phyloP scores from a whole-genome alignment of 805 yeast genomes.

The Nakazawaea anatomiae region DNA sequence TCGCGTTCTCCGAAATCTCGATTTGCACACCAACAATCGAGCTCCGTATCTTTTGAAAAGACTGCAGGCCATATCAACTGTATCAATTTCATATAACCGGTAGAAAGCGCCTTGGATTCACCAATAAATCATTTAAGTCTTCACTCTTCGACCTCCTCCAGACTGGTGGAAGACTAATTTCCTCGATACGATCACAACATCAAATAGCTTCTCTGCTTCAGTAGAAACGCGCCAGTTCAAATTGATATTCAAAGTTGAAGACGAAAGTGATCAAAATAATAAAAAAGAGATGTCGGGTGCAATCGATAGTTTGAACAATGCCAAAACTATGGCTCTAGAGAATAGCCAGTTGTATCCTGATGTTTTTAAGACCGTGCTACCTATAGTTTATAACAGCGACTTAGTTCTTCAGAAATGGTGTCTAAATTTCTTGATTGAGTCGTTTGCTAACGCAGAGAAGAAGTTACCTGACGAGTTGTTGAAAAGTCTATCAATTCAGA shows the following conservation, averaged over 20 bases:
- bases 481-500: constrained; percentile 22
- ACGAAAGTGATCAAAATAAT: background rate
- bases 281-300: constrained; percentile 2
- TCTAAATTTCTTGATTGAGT: constrained; percentile 30
- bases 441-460: constrained; percentile 26
- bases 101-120: background rate
- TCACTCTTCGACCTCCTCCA: background rate
- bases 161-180: no score
- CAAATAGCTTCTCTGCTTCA: background rate
- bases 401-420: constrained; percentile 34
- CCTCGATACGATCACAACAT: background rate
- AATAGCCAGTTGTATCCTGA: constrained; percentile 11
- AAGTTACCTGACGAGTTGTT: constrained; percentile 23
- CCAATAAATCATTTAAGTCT: no score
- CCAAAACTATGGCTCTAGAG: constrained; percentile 12
- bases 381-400: constrained; percentile 30
- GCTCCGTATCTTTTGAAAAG: background rate
- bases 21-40: no score
- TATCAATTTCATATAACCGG: background rate
- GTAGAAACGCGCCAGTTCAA: background rate
- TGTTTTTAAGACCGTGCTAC: constrained; percentile 26
- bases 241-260: background rate
- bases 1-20: no score
- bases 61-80: background rate
- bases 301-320: constrained; percentile 10